Base-by-base conservation (phyloP, 139 green algal genomes). In the Closterium sp. region DNA sequence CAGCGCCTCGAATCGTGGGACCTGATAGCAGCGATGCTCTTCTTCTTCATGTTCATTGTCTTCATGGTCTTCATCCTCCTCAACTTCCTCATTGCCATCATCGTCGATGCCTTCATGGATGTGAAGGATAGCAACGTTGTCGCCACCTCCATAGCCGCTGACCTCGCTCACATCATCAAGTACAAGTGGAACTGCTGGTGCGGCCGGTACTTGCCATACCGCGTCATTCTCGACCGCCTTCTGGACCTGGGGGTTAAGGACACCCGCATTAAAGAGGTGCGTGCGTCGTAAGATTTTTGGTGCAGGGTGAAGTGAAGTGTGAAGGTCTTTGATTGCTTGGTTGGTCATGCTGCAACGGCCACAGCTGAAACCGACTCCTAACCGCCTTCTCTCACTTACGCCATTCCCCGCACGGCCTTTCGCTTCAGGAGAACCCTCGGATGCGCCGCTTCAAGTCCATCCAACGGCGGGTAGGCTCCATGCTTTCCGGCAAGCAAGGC, bases 51-150 rank as follows among this genome's bases (percentile, higher is more conserved):
- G 19, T 98, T 96, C 88, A 95, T 97, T 94, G 93, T 98, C 45
- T 93, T 98, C 87, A 97, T 98, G 19, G 97, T 97, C 95, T 96
- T 98, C 94, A 97, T 98, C 88, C 95, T 98, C 94, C 96, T 98
- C 93, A 98, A 98, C 94, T 98, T 98, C 95, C 95, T 98, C 27
- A 92, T 92, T 50, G 90, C 90, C 28, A 92, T 92, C 28, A 50
- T 90, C 38, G 42, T 92, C 70, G 90, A 92, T 27, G 90, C 90
- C 85, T 92, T 89, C 17, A 29, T 90, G 24, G 17, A 50, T 19
- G 90, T 90, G 1, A 89, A 88, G 90, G 90, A 90, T 31, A 91
- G 38, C 38, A 88, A 89, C 86, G 31, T 89, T 0, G 62, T 79
- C 5, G 62, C 62, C 17, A 79, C 62, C 62, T 79, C 62, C 19